Conservation (phyloP, 306 rosid species). For the Ormosia semicastrata region DNA sequence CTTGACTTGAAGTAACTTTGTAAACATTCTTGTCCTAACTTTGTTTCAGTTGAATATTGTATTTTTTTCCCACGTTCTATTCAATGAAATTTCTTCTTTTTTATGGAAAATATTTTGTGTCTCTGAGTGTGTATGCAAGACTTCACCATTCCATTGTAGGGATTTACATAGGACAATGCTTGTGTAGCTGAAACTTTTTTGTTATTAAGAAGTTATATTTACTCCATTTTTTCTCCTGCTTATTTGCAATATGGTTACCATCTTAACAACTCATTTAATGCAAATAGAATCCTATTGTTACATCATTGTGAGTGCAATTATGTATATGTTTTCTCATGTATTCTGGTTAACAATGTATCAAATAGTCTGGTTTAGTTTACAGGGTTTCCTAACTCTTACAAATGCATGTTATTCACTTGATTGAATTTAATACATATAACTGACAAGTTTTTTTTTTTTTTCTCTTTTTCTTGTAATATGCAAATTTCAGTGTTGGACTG, state of each 20-base stretch:
- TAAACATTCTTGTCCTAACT: background rate
- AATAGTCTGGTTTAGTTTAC: background rate
- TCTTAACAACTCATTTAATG: background rate
- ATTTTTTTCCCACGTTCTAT: background rate
- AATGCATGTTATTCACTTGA: constrained; percentile 1
- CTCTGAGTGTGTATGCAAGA: background rate
- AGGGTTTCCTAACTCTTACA: background rate
- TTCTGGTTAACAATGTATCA: background rate
- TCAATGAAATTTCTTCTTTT: background rate
- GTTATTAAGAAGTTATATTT: background rate
- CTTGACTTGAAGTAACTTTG: background rate
- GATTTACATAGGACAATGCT: background rate
- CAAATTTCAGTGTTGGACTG: constrained; percentile 83
- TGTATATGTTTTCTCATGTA: background rate
- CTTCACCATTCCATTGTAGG: background rate
- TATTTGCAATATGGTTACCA: constrained; percentile 3
- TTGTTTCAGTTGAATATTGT: background rate
- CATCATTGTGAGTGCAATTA: background rate
- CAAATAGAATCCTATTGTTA: background rate
- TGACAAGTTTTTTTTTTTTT: constrained; percentile 16
- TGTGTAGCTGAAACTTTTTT: background rate
- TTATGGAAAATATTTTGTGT: background rate
- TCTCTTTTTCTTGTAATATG: background rate
- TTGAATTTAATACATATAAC: constrained; percentile 8
- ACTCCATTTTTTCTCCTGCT: background rate